Evolutionary conservation across 2,329 filamentous ascomycete genomes (phyloP), one percentile per base, ranked within the genome.

Genomic region (Diaporthe sp.): DNA sequence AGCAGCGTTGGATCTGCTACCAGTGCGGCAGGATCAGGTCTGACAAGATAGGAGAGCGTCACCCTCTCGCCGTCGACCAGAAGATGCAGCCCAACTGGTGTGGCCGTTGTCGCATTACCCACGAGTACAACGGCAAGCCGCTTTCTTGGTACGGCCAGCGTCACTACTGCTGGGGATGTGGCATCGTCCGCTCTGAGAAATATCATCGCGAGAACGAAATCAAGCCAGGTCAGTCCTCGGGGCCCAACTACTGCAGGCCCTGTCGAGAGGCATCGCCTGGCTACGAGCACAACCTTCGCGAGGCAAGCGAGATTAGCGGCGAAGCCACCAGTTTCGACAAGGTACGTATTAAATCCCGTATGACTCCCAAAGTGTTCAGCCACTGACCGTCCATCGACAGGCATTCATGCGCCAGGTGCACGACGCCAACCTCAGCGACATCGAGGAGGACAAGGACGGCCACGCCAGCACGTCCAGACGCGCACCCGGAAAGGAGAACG

Each of bases 1-100:
- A 67, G 34, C 69, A 77, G 53, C 73, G 73, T 15, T 82, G 83
- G 75, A 84, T 88, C 28, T 89, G 88, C 79, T 85, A 82, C 55
- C 79, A 82, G 37, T 88, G 86, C 74, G 84, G 84, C 31, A 82
- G 81, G 31, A 79, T 84, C 8, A 82, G 86, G 58, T 88, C 86
- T 7, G 79, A 80, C 37, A 80, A 79, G 15, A 87, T 85, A 59
- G 85, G 87, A 55, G 69, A 80, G 55, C 78, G 82, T 9, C 79
- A 85, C 68, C 80, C 83, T 7, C 76, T 85, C 55, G 75, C 78
- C 76, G 75, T 79, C 59, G 79, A 81, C 59, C 76, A 81, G 58
- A 77, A 82, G 81, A 78, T 86, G 19, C 72, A 77, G n/a, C 75
- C 81, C 58, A 82, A 79, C 25, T 85, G 81, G 62, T 86, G 84